These are phyloP conservation scores for Sporothrix humicola DNA, from an alignment of 2,329 filamentous ascomycete species.

Conservation along the genomic window DNA sequence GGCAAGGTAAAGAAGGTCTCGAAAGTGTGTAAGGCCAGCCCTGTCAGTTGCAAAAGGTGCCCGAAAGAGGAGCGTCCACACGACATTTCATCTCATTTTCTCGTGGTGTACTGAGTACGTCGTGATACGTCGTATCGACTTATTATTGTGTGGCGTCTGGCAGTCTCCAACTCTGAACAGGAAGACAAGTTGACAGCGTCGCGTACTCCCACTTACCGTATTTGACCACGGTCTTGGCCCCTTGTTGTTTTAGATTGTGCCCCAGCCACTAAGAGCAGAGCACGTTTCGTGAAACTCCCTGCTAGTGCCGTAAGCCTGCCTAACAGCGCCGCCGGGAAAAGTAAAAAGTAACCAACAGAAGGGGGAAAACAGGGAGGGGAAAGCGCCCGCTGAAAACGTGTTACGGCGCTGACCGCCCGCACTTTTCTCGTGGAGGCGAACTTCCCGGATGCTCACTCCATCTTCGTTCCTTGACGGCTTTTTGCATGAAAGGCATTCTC, in stretches of 20 bases:
- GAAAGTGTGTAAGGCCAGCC: too few relatives aligned
- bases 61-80: background rate
- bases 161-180: background rate
- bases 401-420: constrained; percentile 29
- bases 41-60: background rate
- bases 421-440: constrained; percentile 23
- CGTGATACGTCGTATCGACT: too few relatives aligned
- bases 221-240: background rate
- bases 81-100: too few relatives aligned
- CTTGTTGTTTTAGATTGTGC: constrained; percentile 31
- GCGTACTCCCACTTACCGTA: background rate
- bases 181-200: background rate
- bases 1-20: background rate
- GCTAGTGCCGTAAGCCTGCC: constrained; percentile 10
- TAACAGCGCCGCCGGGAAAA: constrained; percentile 5
- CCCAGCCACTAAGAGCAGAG: background rate
- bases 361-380: constrained; percentile 1
- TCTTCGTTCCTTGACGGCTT: background rate
- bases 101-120: too few relatives aligned
- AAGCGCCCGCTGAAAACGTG: constrained; percentile 27
- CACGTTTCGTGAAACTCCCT: background rate
- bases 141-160: background rate
- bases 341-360: background rate
- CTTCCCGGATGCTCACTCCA: constrained; percentile 7
- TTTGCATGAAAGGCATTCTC: background rate